These are phyloP conservation scores for Moesziomyces globuligerus DNA, from an alignment of 1,284 basidiomycete species.

Conservation along the genomic window DNA sequence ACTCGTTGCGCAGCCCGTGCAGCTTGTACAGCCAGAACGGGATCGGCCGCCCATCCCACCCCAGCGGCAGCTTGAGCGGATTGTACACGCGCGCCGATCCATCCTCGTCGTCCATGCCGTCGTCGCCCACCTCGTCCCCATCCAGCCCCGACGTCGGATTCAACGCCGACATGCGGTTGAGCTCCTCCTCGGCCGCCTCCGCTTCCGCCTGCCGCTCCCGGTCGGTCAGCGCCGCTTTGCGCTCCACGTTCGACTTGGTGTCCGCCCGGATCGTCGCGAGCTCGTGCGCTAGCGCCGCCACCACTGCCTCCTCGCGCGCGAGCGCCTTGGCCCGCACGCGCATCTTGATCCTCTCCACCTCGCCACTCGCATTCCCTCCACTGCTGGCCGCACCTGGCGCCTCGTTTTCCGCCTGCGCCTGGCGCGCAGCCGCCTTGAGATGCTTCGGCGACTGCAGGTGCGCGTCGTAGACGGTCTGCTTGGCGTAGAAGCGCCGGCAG, in stretches of 20 bases:
- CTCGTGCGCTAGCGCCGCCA: constrained; percentile 34
- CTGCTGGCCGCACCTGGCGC: background rate
- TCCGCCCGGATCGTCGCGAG: constrained; percentile 52
- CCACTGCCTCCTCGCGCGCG: constrained; percentile 55
- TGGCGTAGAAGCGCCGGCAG: constrained; percentile 92
- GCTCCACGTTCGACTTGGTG: constrained; percentile 94
- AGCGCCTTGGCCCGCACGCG: constrained; percentile 44
- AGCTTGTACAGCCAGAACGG: constrained; percentile 99
- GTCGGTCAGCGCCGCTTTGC: constrained; percentile 92
- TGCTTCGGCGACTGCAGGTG: constrained; percentile 95
- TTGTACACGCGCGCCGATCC: constrained; percentile 92
- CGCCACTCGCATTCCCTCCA: constrained; percentile 1
- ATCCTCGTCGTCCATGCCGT: constrained; percentile 41
- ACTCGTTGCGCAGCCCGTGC: constrained; percentile 96
- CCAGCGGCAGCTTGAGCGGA: constrained; percentile 93
- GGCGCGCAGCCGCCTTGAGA: constrained; percentile 83
- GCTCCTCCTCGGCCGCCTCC: constrained; percentile 70
- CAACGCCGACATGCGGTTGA: constrained; percentile 41
- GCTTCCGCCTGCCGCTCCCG: constrained; percentile 94
- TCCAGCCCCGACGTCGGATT: constrained; percentile 29
- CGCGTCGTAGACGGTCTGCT: constrained; percentile 97
- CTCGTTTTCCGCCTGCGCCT: constrained; percentile 69
- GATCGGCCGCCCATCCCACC: constrained; percentile 98
- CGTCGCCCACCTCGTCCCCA: constrained; percentile 10
- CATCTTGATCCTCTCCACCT: constrained; percentile 35